Percentiles rank a stretch among this genome's conserved stretches.
Conservation (phyloP, 352 stramenopile genomes). For the Pythium brachiatum region DNA sequence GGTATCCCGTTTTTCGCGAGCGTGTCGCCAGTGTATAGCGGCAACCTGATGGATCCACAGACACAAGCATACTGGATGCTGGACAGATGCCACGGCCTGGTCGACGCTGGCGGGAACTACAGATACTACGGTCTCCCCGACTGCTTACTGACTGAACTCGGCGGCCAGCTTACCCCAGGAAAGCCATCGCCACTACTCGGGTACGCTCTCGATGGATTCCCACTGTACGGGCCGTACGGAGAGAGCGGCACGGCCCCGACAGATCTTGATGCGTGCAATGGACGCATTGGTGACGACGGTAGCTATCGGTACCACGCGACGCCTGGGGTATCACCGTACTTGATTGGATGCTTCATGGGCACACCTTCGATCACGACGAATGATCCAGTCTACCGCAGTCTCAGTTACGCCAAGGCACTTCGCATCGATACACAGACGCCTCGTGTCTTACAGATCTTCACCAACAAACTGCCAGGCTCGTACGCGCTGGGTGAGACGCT, state of each 20-base stretch:
- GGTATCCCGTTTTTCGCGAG: slow-evolving; percentile 63
- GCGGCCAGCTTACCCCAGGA: slow-evolving; percentile 15
- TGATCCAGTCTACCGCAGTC: slow-evolving; percentile 41
- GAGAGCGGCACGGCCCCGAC: slow-evolving; percentile 42
- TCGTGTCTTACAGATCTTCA: slow-evolving; percentile 46
- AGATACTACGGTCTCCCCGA: slow-evolving; percentile 69
- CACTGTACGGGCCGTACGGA: slow-evolving; percentile 59
- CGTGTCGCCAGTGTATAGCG: slow-evolving; percentile 38
- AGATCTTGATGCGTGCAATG: slow-evolving; percentile 70
- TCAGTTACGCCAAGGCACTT: slow-evolving; percentile 54
- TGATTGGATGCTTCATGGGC: slow-evolving; percentile 65
- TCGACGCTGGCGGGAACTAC: slow-evolving; percentile 64
- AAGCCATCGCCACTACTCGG: slow-evolving; percentile 58
- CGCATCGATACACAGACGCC: slow-evolving; percentile 48
- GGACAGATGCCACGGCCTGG: slow-evolving; percentile 72
- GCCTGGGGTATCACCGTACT: slow-evolving; percentile 36
- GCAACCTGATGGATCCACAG: slow-evolving; percentile 39
- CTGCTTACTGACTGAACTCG: slow-evolving; percentile 54
- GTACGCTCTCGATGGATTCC: slow-evolving; percentile 75
- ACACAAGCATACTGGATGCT: slow-evolving; percentile 43
- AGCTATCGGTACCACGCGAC: slow-evolving; percentile 73
- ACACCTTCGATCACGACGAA: slow-evolving; percentile 9
- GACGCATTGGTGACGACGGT: slow-evolving; percentile 54
- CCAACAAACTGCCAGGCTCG: slow-evolving; percentile 49
- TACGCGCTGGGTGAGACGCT: slow-evolving; percentile 65